phyloP scores from a whole-genome alignment of 78 protist species.

The Salpingoeca rosetta region DNA sequence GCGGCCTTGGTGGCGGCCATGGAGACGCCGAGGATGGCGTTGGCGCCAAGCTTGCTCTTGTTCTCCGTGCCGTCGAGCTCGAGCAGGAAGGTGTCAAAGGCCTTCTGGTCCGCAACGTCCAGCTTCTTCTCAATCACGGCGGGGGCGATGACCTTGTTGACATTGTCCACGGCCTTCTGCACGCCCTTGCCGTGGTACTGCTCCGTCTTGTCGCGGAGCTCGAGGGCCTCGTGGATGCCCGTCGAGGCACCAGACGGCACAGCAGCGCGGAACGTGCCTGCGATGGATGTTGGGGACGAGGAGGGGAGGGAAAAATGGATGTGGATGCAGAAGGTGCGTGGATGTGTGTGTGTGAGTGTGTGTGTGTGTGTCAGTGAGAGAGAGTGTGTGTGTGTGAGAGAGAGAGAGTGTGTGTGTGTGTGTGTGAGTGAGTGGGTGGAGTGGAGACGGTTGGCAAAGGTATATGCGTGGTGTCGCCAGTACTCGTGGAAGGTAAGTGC shows the following conservation, averaged over 20 bases:
- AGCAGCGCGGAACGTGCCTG: conserved; percentile 83
- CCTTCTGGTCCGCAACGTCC: conserved; percentile 66
- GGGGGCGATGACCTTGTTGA: conserved; percentile 75
- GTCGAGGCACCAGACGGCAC: conserved; percentile 99
- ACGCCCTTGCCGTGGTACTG: conserved; percentile 6
- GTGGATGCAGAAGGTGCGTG: no score
- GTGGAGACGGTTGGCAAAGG: background rate
- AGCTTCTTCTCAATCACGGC: conserved; percentile 63
- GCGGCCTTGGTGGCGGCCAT: conserved; percentile 95
- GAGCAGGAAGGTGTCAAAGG: conserved; percentile 76
- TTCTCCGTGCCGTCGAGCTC: conserved; percentile 85
- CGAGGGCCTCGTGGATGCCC: conserved; percentile 96
- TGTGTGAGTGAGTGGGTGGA: background rate
- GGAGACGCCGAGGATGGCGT: conserved; percentile 95
- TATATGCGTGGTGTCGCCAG: no score
- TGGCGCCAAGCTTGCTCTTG: conserved; percentile 96
- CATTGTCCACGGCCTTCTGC: conserved; percentile 78
- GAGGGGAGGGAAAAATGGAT: no score
- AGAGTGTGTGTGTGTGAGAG: no score
- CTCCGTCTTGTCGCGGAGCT: conserved; percentile 76
- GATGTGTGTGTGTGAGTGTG: no score
- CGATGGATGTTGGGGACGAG: background rate
- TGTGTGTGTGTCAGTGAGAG: no score
- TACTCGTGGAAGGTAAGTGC: no score
- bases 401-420: background rate